Evolutionary conservation across 108 stramenopile species (phyloP), one percentile per base, ranked within the genome.

Genomic region (Skeletonema tropicum): DNA sequence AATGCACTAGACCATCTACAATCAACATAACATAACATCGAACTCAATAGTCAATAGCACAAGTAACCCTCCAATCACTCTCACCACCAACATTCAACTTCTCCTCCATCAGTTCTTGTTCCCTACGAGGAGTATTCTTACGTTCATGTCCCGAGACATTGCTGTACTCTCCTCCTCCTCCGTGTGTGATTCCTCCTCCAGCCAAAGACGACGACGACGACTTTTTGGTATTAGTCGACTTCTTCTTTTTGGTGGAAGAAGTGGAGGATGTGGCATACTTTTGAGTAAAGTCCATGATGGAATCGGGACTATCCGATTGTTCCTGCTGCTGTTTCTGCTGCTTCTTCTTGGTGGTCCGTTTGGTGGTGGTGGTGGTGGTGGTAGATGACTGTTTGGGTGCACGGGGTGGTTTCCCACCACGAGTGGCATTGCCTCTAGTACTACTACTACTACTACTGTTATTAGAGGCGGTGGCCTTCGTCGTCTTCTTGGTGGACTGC

Each of bases 271-370:
- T n/a, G n/a, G 45, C n/a, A 46, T 46, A 46, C 11, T 46, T 46
- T 46, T 46, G 45, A 46, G 45, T 46, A n/a, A 46, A 46, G 45
- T 46, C 45, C 45, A 46, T 46, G 45, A 46, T 46, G 45, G 45
- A 46, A 5, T 46, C 45, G 14, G 35, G 35, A 35, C 35, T 35
- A 6, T 8, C 9, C 6, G 26, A 29, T 29, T 29, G 6, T 6
- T 46, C 8, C 13, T 46, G 15, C 13, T 4, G 42, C 13, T 7
- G 6, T 45, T 12, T 45, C 13, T 9, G 42, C 10, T 29, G 1
- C 26, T 49, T 49, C 48, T 49, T 49, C 19, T 3, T 49, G 3
- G n/a, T 6, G 5, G 2, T 41, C 11, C 39, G 13, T 41, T 41
- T n/a, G n/a, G n/a, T 41, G 39, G 11, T 41, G 7, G 45, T 46